Evolutionary conservation across 768 basidiomycete genomes (phyloP).

Genomic region (Tulasnella sp.): DNA sequence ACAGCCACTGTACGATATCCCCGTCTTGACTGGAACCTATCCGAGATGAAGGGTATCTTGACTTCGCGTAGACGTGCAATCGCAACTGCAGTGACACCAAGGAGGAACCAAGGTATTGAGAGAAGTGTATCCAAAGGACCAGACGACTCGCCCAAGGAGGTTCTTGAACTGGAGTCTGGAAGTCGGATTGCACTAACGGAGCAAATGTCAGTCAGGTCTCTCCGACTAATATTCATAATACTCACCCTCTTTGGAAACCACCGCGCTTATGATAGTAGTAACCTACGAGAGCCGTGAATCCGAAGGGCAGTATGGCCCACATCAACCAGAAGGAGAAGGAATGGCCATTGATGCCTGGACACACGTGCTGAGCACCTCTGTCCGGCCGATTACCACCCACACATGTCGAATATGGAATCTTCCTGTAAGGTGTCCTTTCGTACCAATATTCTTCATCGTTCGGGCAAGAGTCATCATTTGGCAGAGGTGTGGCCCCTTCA

Average conservation of each 20-base stretch:
- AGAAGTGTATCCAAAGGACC: constrained; percentile 58
- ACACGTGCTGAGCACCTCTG: constrained; percentile 55
- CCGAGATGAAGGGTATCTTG: constrained; percentile 15
- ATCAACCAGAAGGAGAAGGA: constrained; percentile 75
- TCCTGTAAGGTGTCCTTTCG: constrained; percentile 80
- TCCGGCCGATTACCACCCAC: constrained; percentile 70
- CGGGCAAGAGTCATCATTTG: constrained; percentile 47
- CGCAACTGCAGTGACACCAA: constrained; percentile 64
- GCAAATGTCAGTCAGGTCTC: constrained; percentile 11
- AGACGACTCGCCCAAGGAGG: constrained; percentile 29
- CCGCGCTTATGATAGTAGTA: constrained; percentile 73
- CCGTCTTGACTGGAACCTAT: constrained; percentile 36
- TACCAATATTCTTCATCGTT: constrained; percentile 69
- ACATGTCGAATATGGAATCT: constrained; percentile 81
- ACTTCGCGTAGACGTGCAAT: constrained; percentile 43
- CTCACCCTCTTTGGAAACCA: constrained; percentile 62
- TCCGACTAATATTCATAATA: constrained; percentile 13
- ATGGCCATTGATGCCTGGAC: constrained; percentile 68
- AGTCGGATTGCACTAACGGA: constrained; percentile 56
- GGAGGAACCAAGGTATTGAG: constrained; percentile 78
- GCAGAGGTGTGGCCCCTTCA: constrained; percentile 49
- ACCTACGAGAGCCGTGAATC: constrained; percentile 57
- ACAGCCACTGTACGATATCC: constrained; percentile 69
- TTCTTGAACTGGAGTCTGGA: constrained; percentile 39
- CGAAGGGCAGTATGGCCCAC: constrained; percentile 62